Percentiles rank a stretch among this genome's conserved stretches.
phyloP scores from a whole-genome alignment of 768 basidiomycete species.

The Mycena rosella region DNA sequence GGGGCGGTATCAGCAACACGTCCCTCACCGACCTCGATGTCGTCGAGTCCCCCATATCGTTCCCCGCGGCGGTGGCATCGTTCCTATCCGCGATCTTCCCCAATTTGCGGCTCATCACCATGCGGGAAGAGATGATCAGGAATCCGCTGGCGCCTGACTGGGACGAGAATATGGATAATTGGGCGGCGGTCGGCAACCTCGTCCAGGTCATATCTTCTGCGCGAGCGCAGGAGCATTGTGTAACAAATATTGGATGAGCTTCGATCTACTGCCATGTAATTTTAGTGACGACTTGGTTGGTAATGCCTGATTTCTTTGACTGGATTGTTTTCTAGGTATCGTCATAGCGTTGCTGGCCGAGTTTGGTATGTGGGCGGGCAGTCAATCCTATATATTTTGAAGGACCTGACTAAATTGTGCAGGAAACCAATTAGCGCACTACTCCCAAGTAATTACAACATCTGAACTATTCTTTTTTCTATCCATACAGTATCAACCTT shows the following conservation, averaged over 20 bases:
- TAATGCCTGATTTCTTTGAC: too few relatives aligned
- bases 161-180: conserved; percentile 16
- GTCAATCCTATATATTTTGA: too few relatives aligned
- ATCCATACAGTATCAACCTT: too few relatives aligned
- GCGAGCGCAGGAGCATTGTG: conserved; percentile 19
- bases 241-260: neutral
- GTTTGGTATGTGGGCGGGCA: neutral
- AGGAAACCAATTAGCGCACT: too few relatives aligned
- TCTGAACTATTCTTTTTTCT: too few relatives aligned
- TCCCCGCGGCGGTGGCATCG: conserved; percentile 12
- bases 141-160: conserved; percentile 2
- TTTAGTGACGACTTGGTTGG: too few relatives aligned
- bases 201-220: conserved; percentile 14
- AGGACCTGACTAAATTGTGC: too few relatives aligned
- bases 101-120: neutral
- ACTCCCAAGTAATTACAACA: too few relatives aligned
- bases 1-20: conserved; percentile 6
- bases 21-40: conserved; percentile 18
- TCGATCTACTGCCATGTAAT: too few relatives aligned
- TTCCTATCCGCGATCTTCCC: conserved; percentile 27
- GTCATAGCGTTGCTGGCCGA: too few relatives aligned
- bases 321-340: too few relatives aligned
- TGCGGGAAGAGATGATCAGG: neutral
- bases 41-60: conserved; percentile 26
- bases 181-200: neutral